Base-by-base conservation (phyloP, 2,329 filamentous ascomycete species). In the Trichoderma breve region DNA sequence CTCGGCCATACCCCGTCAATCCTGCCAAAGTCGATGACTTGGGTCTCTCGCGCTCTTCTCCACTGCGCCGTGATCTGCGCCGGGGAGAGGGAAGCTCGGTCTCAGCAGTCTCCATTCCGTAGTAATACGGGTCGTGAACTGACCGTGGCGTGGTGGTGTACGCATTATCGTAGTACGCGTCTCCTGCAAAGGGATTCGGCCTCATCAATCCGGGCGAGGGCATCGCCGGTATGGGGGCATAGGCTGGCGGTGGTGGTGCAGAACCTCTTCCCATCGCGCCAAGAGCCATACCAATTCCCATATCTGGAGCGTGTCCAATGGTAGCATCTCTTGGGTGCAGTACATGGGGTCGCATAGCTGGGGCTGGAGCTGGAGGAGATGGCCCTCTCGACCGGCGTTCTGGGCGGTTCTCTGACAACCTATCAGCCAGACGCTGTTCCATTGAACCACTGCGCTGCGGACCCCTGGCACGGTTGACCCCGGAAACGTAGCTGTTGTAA, bases 391-490 rank as follows among this genome's bases (percentile, higher is more conserved):
- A 43, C n/a, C 65, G 74, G 65, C 69, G 69, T n/a, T 69, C 69
- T 24, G 77, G 79, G 24, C 84, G 82, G 69, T 79, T 79, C 66
- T 86, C 86, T 21, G 85, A 80, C 73, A 88, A 85, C 11, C 87
- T 82, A 53, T 85, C 85, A 4, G 86, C 86, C 11, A 87, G 81
- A 26, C 86, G 84, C 58, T 83, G 83, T 71, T 88, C 86, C 76
- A 86, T 81, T 4, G 86, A 86, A 21, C 78, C 81, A 9, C 79
- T 81, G 26, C 83, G 80, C 11, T 81, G 76, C 12, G 81, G 76
- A 14, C 82, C 83, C 60, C 85, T 82, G 9, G 82, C 82, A 36
- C 83, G 82, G 70, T 80, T 83, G n/a, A 82, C 82, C 2, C 82
- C 83, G 1, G 81, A 77, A 47, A 84, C 80, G 74, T 88, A 87